Conservation (phyloP, 2,329 filamentous ascomycete genomes). For the Pyrenochaeta sp. region DNA sequence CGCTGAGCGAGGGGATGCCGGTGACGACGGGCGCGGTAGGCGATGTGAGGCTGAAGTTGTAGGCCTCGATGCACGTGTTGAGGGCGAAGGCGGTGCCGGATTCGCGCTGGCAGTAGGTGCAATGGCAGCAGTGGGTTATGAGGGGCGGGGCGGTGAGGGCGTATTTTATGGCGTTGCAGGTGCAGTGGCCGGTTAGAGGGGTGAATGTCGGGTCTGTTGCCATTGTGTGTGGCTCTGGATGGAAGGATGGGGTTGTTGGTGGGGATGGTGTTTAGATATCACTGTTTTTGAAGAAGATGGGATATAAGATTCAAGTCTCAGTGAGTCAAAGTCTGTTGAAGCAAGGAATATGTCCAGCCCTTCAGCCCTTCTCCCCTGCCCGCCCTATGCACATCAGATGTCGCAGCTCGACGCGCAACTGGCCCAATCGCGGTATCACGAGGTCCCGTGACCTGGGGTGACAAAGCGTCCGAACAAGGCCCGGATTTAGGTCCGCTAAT, state of each 20-base stretch:
- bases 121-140: conserved; percentile 53
- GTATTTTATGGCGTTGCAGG: conserved; percentile 29
- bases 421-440: neutral
- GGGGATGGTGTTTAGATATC: neutral
- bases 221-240: too few relatives aligned
- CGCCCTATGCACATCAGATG: neutral
- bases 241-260: neutral
- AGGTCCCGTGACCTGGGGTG: neutral
- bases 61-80: conserved; percentile 53
- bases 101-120: conserved; percentile 56
- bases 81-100: conserved; percentile 49
- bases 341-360: too few relatives aligned
- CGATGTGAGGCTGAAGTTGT: conserved; percentile 37
- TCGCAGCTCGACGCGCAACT: neutral
- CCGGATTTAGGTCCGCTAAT: neutral
- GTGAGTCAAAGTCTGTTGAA: too few relatives aligned
- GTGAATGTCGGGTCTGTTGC: neutral
- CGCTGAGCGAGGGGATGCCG: conserved; percentile 21
- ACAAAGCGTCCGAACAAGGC: neutral
- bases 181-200: conserved; percentile 23
- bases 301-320: neutral
- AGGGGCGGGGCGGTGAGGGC: conserved; percentile 35
- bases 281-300: neutral
- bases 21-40: neutral
- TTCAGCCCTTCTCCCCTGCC: too few relatives aligned